Evolutionary conservation across 176 grass and related monocot species (phyloP).

Genomic region (Metroxylon sagu): DNA sequence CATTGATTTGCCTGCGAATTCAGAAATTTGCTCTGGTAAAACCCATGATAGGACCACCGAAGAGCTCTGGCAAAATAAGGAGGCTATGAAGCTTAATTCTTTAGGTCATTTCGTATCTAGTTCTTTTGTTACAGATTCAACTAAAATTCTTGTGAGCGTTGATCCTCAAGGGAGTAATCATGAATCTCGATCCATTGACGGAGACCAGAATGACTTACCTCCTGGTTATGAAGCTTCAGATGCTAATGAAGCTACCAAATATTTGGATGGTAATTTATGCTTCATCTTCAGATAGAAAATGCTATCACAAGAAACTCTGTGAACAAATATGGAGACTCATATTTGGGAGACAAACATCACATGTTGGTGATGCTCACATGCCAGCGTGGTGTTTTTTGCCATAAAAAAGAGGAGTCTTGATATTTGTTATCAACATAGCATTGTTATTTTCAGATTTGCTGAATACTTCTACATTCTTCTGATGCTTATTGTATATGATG

Average conservation of each 20-base stretch:
- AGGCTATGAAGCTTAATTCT: constrained; percentile 59
- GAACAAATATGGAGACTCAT: too few species aligned
- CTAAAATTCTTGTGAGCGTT: constrained; percentile 2
- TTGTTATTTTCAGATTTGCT: constrained; percentile 1
- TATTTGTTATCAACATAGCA: constrained; percentile 18
- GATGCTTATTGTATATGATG: constrained; percentile 11
- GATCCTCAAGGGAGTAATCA: background rate
- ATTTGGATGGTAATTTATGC: constrained; percentile 34
- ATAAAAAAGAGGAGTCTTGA: background rate
- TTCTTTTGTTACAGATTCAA: constrained; percentile 15
- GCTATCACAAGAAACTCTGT: too few species aligned
- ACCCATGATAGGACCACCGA: constrained; percentile 19
- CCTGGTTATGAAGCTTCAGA: constrained; percentile 15
- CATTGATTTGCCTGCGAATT: constrained; percentile 28
- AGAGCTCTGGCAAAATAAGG: constrained; percentile 41
- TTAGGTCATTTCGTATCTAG: constrained; percentile 43
- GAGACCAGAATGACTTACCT: background rate
- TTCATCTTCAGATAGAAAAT: background rate
- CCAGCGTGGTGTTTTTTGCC: too few species aligned
- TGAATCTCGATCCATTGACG: background rate
- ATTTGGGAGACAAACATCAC: too few species aligned
- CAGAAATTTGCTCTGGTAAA: background rate
- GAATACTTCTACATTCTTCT: constrained; percentile 5
- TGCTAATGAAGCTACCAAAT: constrained; percentile 16
- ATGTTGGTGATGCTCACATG: too few species aligned